Base-by-base conservation (phyloP, 2,329 filamentous ascomycete species). In the Harringtonia lauricola region DNA sequence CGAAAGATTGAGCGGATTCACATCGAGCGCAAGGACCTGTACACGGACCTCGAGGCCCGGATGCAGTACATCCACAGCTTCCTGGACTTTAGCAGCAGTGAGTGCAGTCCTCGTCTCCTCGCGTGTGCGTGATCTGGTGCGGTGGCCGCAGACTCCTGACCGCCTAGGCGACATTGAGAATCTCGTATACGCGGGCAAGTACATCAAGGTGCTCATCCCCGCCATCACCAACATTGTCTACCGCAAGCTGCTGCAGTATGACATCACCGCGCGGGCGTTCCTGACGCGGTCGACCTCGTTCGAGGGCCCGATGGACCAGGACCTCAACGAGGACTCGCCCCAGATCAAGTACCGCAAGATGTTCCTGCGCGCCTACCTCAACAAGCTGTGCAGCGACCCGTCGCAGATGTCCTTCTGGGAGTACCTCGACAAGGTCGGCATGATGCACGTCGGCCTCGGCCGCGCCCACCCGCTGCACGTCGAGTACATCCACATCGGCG, bases 161-260 rank as follows among this genome's bases (percentile, higher is more conserved):
- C n/a, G n/a, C n/a, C n/a, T n/a, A n/a, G n/a, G n/a, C 49, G 83
- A 88, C 55, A 78, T 86, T 45, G 80, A 83, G 51, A 82, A 83
- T 33, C 71, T 89, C 31, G 69, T 75, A 14, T 67, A 70, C 3
- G 83, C 83, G 49, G 69, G 76, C 47, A 86, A 86, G 59, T 87
- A 87, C 63, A 81, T 88, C 65, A 83, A 83, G 55, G 77, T 81
- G n/a, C 73, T 90, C 28, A 87, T 90, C 50, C 86, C 86, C 1
- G 81, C 84, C 37, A 74, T 92, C 19, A 84, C 90, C 55, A 87
- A 89, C 62, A 84, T 88, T 47, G 83, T 90, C 29, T 92, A 90
- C 67, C 79, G 80, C 56, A 90, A 90, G 58, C 72, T 92, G 1
- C 68, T 90, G 12, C 76, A 80, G 55, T 86, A 85, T 62, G 86